phyloP scores from a whole-genome alignment of 371 early-diverging fungal species.

The Actinomortierella wolfii region DNA sequence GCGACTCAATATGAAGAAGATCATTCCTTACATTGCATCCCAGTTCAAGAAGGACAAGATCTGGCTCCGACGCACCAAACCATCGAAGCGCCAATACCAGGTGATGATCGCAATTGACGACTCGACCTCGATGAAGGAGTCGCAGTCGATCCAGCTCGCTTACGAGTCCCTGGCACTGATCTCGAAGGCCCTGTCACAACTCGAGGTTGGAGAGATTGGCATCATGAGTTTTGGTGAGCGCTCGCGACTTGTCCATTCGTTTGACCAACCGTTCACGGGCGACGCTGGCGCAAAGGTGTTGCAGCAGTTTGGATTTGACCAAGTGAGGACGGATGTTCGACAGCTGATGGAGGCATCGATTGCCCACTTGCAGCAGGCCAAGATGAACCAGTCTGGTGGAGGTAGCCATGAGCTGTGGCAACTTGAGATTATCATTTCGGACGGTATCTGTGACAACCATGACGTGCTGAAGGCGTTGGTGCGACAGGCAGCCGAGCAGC shows the following conservation, averaged over 20 bases:
- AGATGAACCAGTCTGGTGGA: conserved; percentile 50
- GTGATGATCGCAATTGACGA: conserved; percentile 99
- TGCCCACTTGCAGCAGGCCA: conserved; percentile 74
- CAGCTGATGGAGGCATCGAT: conserved; percentile 83
- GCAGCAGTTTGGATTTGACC: conserved; percentile 89
- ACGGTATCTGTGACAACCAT: conserved; percentile 97
- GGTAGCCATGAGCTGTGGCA: conserved; percentile 87
- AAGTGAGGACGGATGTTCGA: conserved; percentile 85
- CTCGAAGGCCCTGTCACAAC: conserved; percentile 88
- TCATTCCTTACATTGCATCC: conserved; percentile 99
- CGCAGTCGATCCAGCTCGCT: conserved; percentile 87
- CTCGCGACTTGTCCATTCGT: conserved; percentile 88
- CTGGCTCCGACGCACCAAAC: conserved; percentile 98
- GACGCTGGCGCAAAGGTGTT: conserved; percentile 91
- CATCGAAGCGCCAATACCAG: conserved; percentile 97
- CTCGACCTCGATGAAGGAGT: conserved; percentile 96
- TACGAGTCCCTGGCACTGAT: conserved; percentile 92
- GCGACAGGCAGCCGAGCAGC: conserved; percentile 80
- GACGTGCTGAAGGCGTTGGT: conserved; percentile 79
- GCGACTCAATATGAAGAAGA: conserved; percentile 99
- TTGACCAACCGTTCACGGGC: conserved; percentile 86
- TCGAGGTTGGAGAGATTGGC: conserved; percentile 93
- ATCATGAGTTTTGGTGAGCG: conserved; percentile 92
- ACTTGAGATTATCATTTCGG: conserved; percentile 94
- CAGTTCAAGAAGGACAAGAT: conserved; percentile 99